Evolutionary conservation across 257 asterid genomes (phyloP), one percentile per base, ranked within the genome.

Genomic region (Rubia yunnanensis): DNA sequence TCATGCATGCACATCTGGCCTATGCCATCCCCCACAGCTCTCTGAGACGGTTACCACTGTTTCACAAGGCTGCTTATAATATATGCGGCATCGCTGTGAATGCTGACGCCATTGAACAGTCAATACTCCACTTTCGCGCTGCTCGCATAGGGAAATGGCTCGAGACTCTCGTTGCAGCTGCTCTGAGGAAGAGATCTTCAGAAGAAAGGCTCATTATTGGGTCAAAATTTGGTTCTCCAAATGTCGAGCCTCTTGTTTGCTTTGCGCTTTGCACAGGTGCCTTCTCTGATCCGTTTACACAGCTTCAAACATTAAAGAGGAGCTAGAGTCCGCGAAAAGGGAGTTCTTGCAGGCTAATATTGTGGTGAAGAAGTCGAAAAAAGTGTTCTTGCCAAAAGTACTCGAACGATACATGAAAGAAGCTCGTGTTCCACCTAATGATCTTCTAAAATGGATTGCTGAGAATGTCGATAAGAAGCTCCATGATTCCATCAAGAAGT

Each of bases 51-150:
- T 74, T 84, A 74, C 83, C 83, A 24, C 60, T 84, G 85, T 80
- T 84, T 78, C 91, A 84, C 82, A 84, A 84, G 91, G 86, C 86
- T 70, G 86, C 91, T 72, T 84, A 84, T 70, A 82, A 78, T 68
- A 74, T 82, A 41, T 81, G 86, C 64, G 87, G 91, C 63, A 79
- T 74, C 66, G 71, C 82, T 63, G 68, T 78, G 54, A 80, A 76
- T 73, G 86, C 84, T 32, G 82, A 75, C 70, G 77, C 82, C 53
- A 80, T 84, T 41, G 91, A 84, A 74, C 88, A 82, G 80, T 74
- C 86, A 20, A 80, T 84, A 70, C 79, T 84, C 68, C 78, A 81
- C 71, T 73, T 80, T 49, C 84, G 76, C 11, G 83, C 86, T 5
- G 83, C 79, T 56, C 80, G 87, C 67, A 64, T 72, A n/a, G 91